Base-by-base conservation (phyloP, 352 stramenopile genomes). In the Globisporangium irregulare region DNA sequence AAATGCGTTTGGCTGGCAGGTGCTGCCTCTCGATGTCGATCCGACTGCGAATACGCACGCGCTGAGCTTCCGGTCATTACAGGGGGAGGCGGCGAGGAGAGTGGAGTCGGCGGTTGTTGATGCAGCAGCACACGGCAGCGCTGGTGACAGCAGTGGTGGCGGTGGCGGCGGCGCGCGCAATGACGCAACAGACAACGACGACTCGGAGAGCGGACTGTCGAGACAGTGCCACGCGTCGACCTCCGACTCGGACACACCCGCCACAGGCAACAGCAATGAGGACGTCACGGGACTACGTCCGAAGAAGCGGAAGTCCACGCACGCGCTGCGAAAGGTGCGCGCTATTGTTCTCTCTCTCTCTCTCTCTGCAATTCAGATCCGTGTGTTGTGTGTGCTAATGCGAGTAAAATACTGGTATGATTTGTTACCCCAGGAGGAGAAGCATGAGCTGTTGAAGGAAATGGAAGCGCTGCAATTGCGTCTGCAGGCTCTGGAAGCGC, bases 401-500 rank as follows among this genome's bases (percentile, higher is more conserved):
- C 15, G 41, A n/a, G 41, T n/a, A 15, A 48, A 48, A 18, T 7
- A n/a, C 15, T n/a, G 10, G 12, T 43, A 20, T 48, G 41, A 43
- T 48, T 14, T n/a, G 38, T 46, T 50, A 38, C 32, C 41, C 0
- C 41, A 59, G 77, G 74, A 84, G 59, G 75, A 84, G 61, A 78
- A 80, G 32, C 50, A 64, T 20, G 71, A 80, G 51, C 59, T 84
- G 36, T 59, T 81, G 57, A 65, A 71, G 1, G 68, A 79, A 27
- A 72, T 84, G 12, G 72, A 74, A 63, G 58, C 69, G 62, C 69
- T 84, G 38, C 62, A 82, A 59, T 62, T 60, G 22, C 77, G 79
- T 38, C 41, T 84, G 18, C 59, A 66, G 20, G 74, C 77, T 36
- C 68, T 84, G 24, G 25, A 38, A 20, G 24, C 53, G 32, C 64